Conservation (phyloP, 495 filamentous ascomycete species). For the Astrocystis sublimbata region DNA sequence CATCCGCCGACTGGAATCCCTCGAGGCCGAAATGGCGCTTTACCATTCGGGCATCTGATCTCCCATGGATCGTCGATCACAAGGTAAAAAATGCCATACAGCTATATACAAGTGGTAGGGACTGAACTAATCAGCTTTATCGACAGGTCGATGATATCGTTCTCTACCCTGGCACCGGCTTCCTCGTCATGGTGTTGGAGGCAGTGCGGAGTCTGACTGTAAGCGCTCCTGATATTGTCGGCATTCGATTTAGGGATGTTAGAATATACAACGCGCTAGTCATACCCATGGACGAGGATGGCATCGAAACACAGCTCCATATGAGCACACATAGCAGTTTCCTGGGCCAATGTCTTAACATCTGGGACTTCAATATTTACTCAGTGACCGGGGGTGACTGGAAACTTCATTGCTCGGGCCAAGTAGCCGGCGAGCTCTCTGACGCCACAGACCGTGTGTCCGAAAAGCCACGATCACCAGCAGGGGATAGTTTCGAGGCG, state of each 20-base stretch:
- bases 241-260: slow-evolving; percentile 30
- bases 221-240: slow-evolving; percentile 16
- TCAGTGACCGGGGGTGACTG: too few species aligned
- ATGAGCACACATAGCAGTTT: too few species aligned
- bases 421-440: too few species aligned
- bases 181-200: slow-evolving; percentile 48
- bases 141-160: slow-evolving; percentile 32
- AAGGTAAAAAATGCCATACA: slow-evolving; percentile 14
- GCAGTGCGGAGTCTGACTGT: slow-evolving; percentile 39
- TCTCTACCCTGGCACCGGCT: slow-evolving; percentile 47
- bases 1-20: slow-evolving; percentile 32
- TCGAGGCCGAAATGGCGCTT: slow-evolving; percentile 45
- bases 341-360: too few species aligned
- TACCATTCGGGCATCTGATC: slow-evolving; percentile 33
- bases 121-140: too few species aligned
- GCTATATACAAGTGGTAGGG: background rate
- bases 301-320: slow-evolving; percentile 19
- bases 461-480: too few species aligned
- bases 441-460: too few species aligned
- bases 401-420: too few species aligned
- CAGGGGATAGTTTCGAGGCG: too few species aligned
- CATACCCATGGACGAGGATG: slow-evolving; percentile 36
- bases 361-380: too few species aligned
- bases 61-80: slow-evolving; percentile 54
- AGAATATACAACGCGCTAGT: slow-evolving; percentile 36